These are phyloP conservation scores for Cladosporium sp. DNA, from an alignment of 2,329 filamentous ascomycete species.

Conservation along the genomic window DNA sequence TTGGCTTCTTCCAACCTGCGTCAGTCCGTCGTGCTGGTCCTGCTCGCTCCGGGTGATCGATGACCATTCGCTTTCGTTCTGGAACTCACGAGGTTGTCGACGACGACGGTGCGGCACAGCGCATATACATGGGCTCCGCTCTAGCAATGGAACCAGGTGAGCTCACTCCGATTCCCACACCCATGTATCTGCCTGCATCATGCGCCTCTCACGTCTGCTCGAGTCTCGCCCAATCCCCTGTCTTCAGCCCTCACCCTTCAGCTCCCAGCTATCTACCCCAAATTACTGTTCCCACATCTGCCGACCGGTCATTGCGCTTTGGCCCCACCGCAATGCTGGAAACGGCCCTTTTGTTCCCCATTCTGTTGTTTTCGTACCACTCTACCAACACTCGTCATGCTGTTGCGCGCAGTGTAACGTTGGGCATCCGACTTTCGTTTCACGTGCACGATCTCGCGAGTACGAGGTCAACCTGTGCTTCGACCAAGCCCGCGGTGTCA, in stretches of 20 bases:
- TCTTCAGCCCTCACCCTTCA: constrained; percentile 6
- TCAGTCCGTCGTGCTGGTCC: background rate
- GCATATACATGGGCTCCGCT: constrained; percentile 21
- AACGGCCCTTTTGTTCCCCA: constrained; percentile 9
- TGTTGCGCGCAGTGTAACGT: constrained; percentile 21
- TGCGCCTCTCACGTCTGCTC: constrained; percentile 12
- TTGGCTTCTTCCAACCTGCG: background rate
- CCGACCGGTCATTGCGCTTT: constrained; percentile 1
- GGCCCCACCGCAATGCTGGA: constrained; percentile 2
- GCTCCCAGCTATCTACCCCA: background rate
- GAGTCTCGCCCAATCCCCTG: constrained; percentile 11
- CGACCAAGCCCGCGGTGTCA: constrained; percentile 3
- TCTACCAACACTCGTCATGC: constrained; percentile 5
- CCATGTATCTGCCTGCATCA: constrained; percentile 19
- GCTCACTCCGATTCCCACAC: constrained; percentile 17
- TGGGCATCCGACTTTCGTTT: constrained; percentile 18
- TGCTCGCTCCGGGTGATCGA: background rate
- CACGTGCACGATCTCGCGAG: constrained; percentile 18
- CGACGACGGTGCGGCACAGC: constrained; percentile 6
- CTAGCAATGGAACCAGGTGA: constrained; percentile 32
- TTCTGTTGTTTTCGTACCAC: constrained; percentile 1
- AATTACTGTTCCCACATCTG: background rate
- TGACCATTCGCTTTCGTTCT: constrained; percentile 6
- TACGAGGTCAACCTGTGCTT: constrained; percentile 5
- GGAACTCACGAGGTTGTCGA: constrained; percentile 1